Conservation (phyloP, 129 eudicot species). For the Flaveria ramosissima region DNA sequence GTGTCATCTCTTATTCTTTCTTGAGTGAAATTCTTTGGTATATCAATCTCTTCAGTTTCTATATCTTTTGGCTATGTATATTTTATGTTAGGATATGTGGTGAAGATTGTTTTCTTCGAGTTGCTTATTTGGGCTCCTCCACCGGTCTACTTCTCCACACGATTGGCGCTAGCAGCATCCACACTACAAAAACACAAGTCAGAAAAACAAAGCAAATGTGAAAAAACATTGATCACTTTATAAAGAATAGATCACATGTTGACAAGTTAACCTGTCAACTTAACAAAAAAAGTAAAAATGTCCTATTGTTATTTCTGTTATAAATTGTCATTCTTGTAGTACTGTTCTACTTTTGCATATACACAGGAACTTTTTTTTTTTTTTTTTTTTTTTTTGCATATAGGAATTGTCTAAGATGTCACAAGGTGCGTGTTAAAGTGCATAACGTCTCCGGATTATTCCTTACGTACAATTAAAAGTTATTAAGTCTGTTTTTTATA, state of each 20-base stretch:
- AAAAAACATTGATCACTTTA: not conserved
- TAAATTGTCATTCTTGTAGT: too few species aligned
- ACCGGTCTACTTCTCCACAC: slow-evolving; percentile 54
- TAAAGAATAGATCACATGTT: not conserved
- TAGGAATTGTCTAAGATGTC: too few species aligned
- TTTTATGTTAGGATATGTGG: slow-evolving; percentile 6
- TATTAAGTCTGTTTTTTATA: too few species aligned
- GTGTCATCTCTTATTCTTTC: slow-evolving; percentile 7
- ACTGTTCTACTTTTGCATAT: too few species aligned
- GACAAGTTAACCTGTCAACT: not conserved
- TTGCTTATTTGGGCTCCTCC: slow-evolving; percentile 39
- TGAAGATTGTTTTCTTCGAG: not conserved
- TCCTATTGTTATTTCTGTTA: too few species aligned
- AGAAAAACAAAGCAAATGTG: not conserved
- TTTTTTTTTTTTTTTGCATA: too few species aligned
- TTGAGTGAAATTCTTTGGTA: not conserved
- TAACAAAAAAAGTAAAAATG: too few species aligned
- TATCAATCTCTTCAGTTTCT: not conserved
- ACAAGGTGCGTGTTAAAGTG: too few species aligned
- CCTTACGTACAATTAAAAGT: too few species aligned
- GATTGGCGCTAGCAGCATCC: slow-evolving; percentile 82
- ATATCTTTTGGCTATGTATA: slow-evolving; percentile 13
- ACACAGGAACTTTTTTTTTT: too few species aligned
- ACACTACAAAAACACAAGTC: slow-evolving; percentile 45
- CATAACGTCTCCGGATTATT: too few species aligned